Evolutionary conservation across 257 asterid genomes (phyloP), one percentile per base, ranked within the genome.

Genomic region (Solanum chilense): DNA sequence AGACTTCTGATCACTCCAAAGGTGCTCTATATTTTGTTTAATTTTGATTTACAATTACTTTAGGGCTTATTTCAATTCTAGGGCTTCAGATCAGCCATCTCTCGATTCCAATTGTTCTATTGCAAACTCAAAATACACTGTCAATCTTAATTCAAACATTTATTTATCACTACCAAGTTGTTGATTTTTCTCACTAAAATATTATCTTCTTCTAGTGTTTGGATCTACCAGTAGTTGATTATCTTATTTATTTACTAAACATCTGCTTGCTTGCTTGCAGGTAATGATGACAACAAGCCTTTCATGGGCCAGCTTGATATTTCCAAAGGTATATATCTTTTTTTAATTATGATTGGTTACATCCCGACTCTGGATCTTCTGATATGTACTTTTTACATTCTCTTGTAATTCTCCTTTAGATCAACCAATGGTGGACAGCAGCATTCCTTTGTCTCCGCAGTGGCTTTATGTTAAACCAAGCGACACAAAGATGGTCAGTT

Each of bases 381-480:
- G 80, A 88, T 37, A 47, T 47, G 15, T 47, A 9, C 82, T 84
- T 64, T 37, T 58, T 37, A 13, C 44, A 37, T 23, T 47, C 71
- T 70, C 18, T 66, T 16, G 33, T 66, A 27, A 33, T 81, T 21
- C 64, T 62, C 39, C 4, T n/a, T 90, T 94, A 97, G 99, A 97
- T 93, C 98, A 91, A 91, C 93, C 91, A 44, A 82, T 88, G n/a
- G 89, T 94, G 23, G 99, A 97, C 88, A 96, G 87, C 92, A 89
- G 89, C 92, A 97, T 97, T 78, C 99, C 99, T 12, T 88, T 97
- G 91, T 97, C 99, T 92, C 99, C 99, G 0, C 99, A 97, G 88
- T 97, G 99, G 99, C 93, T 95, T 69, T 95, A 95, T 89, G 93
- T 96, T 83, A 97, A 91, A 91, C 97, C 98, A 69, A 94, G 85